Evolutionary conservation across 306 rosid genomes (phyloP).

Genomic region (Alnus rubra): DNA sequence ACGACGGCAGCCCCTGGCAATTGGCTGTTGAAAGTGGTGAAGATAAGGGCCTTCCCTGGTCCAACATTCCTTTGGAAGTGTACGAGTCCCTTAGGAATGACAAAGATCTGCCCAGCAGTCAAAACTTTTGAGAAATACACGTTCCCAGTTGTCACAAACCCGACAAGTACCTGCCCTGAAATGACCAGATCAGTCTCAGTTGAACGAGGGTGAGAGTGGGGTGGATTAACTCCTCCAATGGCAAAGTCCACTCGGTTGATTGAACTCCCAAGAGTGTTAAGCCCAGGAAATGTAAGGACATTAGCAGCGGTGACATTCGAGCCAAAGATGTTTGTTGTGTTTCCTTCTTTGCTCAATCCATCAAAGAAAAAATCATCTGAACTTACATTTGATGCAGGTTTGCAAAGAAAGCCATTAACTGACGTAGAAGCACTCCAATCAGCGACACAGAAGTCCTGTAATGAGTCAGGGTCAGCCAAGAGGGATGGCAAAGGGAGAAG

Average conservation of each 20-base stretch:
- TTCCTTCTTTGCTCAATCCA: constrained; percentile 37
- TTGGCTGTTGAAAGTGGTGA: constrained; percentile 54
- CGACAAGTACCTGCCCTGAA: constrained; percentile 26
- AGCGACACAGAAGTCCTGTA: constrained; percentile 50
- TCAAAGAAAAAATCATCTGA: constrained; percentile 47
- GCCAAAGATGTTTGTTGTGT: constrained; percentile 27
- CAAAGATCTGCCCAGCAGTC: neutral
- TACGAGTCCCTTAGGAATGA: constrained; percentile 45
- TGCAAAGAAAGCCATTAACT: constrained; percentile 52
- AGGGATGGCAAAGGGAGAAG: constrained; percentile 26
- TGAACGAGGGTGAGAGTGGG: constrained; percentile 49
- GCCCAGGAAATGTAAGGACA: constrained; percentile 45
- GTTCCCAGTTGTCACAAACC: constrained; percentile 41
- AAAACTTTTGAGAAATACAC: constrained; percentile 19
- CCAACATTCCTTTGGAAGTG: constrained; percentile 46
- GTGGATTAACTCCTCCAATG: constrained; percentile 40
- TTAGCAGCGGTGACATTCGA: constrained; percentile 23
- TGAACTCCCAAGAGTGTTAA: constrained; percentile 47
- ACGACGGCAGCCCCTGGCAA: constrained; percentile 33
- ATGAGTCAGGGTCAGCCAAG: constrained; percentile 42
- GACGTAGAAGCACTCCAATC: constrained; percentile 20
- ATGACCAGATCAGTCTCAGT: neutral
- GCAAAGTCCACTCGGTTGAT: constrained; percentile 51
- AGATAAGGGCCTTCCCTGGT: constrained; percentile 28
- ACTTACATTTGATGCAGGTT: constrained; percentile 29